Conservation (phyloP, 1,139 yeast species). For the Citeromyces hawaiiensis region DNA sequence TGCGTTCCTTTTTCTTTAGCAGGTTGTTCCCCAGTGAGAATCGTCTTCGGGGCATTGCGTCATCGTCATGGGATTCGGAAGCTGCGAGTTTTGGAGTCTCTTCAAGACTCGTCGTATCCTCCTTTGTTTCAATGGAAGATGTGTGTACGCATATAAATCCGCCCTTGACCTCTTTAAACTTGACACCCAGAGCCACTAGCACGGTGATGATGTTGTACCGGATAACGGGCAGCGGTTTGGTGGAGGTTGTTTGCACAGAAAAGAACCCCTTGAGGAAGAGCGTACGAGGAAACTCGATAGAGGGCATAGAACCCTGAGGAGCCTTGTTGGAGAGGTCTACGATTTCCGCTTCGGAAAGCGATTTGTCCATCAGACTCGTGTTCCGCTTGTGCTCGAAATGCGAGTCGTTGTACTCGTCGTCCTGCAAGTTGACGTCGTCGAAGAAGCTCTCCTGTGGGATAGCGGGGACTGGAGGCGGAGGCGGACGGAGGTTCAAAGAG, state of each 20-base stretch:
- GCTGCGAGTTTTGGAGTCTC: not conserved
- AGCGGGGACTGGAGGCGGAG: conserved; percentile 34
- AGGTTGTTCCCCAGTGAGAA: conserved; percentile 41
- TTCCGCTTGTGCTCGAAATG: not conserved
- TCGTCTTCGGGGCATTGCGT: conserved; percentile 27
- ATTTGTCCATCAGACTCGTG: conserved; percentile 11
- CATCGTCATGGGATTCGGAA: conserved; percentile 1
- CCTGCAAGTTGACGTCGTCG: conserved; percentile 47
- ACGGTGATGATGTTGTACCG: conserved; percentile 76
- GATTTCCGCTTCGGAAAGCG: conserved; percentile 48
- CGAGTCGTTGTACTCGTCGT: conserved; percentile 8
- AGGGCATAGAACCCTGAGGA: conserved; percentile 78
- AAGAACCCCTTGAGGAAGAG: conserved; percentile 89
- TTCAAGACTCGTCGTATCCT: conserved; percentile 4
- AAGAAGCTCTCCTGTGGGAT: conserved; percentile 37
- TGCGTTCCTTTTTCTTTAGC: not conserved
- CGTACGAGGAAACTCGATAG: conserved; percentile 87
- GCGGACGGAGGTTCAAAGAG: conserved; percentile 27
- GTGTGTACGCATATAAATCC: conserved; percentile 81
- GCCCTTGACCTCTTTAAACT: conserved; percentile 83
- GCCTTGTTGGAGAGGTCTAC: conserved; percentile 57
- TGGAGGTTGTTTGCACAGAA: conserved; percentile 90
- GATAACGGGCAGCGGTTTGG: conserved; percentile 82
- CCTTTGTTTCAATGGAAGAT: conserved; percentile 23
- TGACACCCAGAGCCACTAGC: conserved; percentile 64